A percentile compares a stretch with the other conserved stretches of the same genome.
These are phyloP conservation scores for Mikania micrantha DNA, from an alignment of 129 eudicot species.

Conservation along the genomic window DNA sequence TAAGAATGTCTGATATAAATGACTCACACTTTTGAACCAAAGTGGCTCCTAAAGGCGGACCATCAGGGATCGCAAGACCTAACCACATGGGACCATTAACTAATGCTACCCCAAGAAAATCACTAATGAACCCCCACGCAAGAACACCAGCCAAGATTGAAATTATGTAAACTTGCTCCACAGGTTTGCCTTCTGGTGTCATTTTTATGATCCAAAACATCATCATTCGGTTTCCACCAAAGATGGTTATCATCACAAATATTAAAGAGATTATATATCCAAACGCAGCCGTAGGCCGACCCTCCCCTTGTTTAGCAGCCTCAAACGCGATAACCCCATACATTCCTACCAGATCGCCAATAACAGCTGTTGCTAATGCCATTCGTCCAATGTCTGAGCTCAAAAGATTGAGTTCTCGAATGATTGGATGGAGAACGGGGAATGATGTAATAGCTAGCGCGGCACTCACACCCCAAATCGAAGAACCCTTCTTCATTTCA, in stretches of 20 bases:
- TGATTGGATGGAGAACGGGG: conserved; percentile 64
- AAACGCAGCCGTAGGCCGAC: conserved; percentile 36
- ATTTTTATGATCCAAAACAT: conserved; percentile 56
- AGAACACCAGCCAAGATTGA: conserved; percentile 50
- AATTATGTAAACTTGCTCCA: conserved; percentile 59
- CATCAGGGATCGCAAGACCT: conserved; percentile 83
- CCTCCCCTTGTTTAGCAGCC: conserved; percentile 67
- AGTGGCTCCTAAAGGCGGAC: conserved; percentile 85
- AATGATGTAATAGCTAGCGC: conserved; percentile 62
- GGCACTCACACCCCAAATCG: conserved; percentile 57
- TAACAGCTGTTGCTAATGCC: conserved; percentile 54
- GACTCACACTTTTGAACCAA: conserved; percentile 69
- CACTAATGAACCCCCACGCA: conserved; percentile 49
- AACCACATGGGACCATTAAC: conserved; percentile 82
- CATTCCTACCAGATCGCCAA: conserved; percentile 63
- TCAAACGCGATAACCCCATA: conserved; percentile 47
- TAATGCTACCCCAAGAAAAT: conserved; percentile 61
- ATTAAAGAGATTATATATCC: conserved; percentile 40
- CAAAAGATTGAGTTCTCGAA: conserved; percentile 69
- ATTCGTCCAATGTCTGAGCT: conserved; percentile 78
- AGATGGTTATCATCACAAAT: conserved; percentile 6
- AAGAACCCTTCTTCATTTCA: conserved; percentile 31
- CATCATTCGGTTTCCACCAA: conserved; percentile 37
- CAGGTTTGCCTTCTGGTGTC: conserved; percentile 77
- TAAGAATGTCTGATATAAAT: conserved; percentile 41